phyloP scores from a whole-genome alignment of 345 rosid species.

The Arabis alpina region DNA sequence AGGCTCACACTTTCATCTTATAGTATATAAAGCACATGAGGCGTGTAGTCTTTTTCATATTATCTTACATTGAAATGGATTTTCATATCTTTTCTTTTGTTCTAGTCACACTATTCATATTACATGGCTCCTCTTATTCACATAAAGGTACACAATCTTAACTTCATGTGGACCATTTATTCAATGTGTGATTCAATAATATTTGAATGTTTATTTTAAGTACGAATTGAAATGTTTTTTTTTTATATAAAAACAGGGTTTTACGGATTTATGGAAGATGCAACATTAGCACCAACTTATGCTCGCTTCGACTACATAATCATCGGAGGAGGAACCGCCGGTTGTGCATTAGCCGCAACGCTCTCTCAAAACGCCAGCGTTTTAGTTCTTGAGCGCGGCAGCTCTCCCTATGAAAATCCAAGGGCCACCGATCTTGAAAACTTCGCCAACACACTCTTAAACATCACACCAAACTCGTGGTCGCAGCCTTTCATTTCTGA shows the following conservation, averaged over 20 bases:
- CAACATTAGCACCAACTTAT: slow-evolving; percentile 52
- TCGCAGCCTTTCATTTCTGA: slow-evolving; percentile 70
- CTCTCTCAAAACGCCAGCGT: slow-evolving; percentile 58
- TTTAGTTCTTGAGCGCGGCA: slow-evolving; percentile 74
- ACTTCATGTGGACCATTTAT: slow-evolving; percentile 16
- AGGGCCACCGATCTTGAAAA: slow-evolving; percentile 46
- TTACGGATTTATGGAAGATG: slow-evolving; percentile 60
- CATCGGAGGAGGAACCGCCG: slow-evolving; percentile 82
- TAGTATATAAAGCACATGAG: slow-evolving; percentile 13
- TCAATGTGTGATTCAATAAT: background rate
- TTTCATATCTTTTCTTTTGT: slow-evolving; percentile 10
- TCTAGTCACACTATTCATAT: slow-evolving; percentile 31
- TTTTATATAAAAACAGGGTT: slow-evolving; percentile 45
- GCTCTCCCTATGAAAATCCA: slow-evolving; percentile 59
- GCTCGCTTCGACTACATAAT: slow-evolving; percentile 65
- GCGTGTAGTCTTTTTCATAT: background rate
- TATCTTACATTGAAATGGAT: slow-evolving; percentile 25
- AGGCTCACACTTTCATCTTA: background rate
- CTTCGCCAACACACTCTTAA: slow-evolving; percentile 45
- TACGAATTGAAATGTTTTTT: background rate
- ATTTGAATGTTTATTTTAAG: background rate
- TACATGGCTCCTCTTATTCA: slow-evolving; percentile 46
- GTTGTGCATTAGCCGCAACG: slow-evolving; percentile 79
- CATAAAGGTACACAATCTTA: slow-evolving; percentile 45
- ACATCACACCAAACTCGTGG: slow-evolving; percentile 51